Evolutionary conservation across 2,329 filamentous ascomycete genomes (phyloP).

Genomic region (Diaporthe amygdali): DNA sequence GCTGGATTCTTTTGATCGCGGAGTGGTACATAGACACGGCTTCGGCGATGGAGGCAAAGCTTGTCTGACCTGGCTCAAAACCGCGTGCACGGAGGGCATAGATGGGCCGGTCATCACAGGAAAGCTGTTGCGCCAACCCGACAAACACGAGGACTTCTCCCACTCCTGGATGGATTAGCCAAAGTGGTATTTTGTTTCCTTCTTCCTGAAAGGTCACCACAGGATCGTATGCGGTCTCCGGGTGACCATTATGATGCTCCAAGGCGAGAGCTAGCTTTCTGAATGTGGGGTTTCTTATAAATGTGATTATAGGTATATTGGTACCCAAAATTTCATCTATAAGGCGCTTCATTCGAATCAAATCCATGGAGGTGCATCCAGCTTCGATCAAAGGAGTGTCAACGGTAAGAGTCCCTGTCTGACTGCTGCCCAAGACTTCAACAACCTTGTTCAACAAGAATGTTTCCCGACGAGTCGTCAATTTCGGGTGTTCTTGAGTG

Average conservation of each 20-base stretch:
- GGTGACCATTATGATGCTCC: background rate
- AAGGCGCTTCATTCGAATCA: constrained; percentile 39
- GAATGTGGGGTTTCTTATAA: background rate
- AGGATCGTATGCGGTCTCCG: constrained; percentile 35
- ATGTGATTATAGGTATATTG: background rate
- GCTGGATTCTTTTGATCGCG: constrained; percentile 48
- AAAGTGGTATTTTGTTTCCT: constrained; percentile 43
- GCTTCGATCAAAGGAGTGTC: constrained; percentile 34
- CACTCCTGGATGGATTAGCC: constrained; percentile 46
- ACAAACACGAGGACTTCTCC: constrained; percentile 50
- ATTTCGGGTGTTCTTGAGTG: too few species aligned
- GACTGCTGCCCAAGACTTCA: too few species aligned
- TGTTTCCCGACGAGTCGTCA: too few species aligned
- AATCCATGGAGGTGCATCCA: constrained; percentile 46
- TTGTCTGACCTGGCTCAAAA: constrained; percentile 43
- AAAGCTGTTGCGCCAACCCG: constrained; percentile 41
- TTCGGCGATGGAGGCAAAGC: constrained; percentile 45
- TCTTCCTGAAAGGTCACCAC: constrained; percentile 40
- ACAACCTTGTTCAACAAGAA: too few species aligned
- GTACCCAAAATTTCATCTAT: background rate
- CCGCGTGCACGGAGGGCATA: constrained; percentile 52
- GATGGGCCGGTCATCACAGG: constrained; percentile 42
- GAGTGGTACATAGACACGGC: constrained; percentile 43
- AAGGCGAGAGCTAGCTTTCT: too few species aligned
- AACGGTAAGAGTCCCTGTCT: too few species aligned